Percentiles rank a stretch among this genome's conserved stretches.
Conservation (phyloP, 306 rosid genomes). For the Cucurbita moschata region DNA sequence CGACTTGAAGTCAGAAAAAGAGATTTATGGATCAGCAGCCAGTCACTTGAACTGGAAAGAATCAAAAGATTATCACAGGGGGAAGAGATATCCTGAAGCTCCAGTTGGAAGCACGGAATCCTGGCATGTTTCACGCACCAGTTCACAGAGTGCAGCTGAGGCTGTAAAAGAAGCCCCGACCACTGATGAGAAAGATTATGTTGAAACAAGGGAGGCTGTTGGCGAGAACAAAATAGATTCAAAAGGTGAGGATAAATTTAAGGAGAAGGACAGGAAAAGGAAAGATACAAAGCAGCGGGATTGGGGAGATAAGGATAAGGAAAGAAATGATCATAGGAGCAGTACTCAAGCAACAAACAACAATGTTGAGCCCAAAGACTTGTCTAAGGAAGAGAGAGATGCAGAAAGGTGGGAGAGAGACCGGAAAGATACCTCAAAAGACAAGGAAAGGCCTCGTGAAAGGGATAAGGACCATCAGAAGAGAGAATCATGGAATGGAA, state of each 20-base stretch:
- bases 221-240: slow-evolving; percentile 74
- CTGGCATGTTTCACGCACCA: slow-evolving; percentile 43
- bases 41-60: slow-evolving; percentile 68
- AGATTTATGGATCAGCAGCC: slow-evolving; percentile 28
- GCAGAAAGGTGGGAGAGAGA: slow-evolving; percentile 67
- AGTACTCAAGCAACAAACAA: slow-evolving; percentile 34
- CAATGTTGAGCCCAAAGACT: slow-evolving; percentile 50
- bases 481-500: slow-evolving; percentile 56
- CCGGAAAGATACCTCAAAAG: slow-evolving; percentile 54
- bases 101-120: slow-evolving; percentile 42
- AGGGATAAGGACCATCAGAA: slow-evolving; percentile 53
- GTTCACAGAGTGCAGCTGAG: slow-evolving; percentile 39
- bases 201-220: slow-evolving; percentile 58
- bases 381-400: slow-evolving; percentile 63
- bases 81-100: slow-evolving; percentile 48
- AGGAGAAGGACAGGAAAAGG: slow-evolving; percentile 79
- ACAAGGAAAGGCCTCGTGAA: slow-evolving; percentile 54
- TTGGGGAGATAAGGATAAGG: slow-evolving; percentile 84
- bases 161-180: slow-evolving; percentile 41
- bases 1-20: slow-evolving; percentile 48
- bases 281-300: slow-evolving; percentile 67
- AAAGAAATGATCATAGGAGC: slow-evolving; percentile 62
- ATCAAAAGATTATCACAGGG: slow-evolving; percentile 57
- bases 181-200: slow-evolving; percentile 45
- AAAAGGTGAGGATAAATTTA: slow-evolving; percentile 66